phyloP scores from a whole-genome alignment of 306 rosid species.

The Medicago lupulina region DNA sequence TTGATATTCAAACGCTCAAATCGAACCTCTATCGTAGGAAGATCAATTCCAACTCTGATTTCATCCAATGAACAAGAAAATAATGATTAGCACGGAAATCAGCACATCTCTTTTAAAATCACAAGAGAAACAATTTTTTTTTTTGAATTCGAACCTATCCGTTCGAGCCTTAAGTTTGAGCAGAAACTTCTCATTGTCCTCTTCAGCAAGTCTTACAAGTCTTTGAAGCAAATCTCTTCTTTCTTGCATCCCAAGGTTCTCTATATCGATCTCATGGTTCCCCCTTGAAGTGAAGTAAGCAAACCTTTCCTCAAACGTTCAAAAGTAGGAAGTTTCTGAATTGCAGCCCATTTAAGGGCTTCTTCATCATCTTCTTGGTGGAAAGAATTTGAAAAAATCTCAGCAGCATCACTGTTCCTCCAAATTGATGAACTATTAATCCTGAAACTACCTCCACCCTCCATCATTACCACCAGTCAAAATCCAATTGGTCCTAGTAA shows the following conservation, averaged over 20 bases:
- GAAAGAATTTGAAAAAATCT: constrained; percentile 48
- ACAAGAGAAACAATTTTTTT: too few relatives aligned
- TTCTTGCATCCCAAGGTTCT: constrained; percentile 69
- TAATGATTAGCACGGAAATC: not conserved
- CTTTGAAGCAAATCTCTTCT: constrained; percentile 64
- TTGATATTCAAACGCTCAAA: not conserved
- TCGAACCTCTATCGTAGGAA: not conserved
- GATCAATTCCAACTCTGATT: not conserved
- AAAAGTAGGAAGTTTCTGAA: constrained; percentile 52
- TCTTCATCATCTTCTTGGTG: constrained; percentile 51
- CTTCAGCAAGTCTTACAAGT: constrained; percentile 66
- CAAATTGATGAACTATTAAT: constrained; percentile 48
- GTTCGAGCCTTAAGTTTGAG: constrained; percentile 55
- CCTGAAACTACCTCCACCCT: constrained; percentile 47
- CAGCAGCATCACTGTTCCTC: constrained; percentile 46
- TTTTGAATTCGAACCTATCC: not conserved
- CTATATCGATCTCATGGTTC: constrained; percentile 65
- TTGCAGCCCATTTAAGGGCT: constrained; percentile 54
- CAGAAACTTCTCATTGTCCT: constrained; percentile 83
- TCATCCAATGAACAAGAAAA: not conserved
- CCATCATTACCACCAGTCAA: constrained; percentile 21
- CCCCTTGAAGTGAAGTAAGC: constrained; percentile 54
- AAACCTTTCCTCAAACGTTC: constrained; percentile 50
- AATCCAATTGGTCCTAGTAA: too few relatives aligned
- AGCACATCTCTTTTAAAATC: not conserved